phyloP scores from a whole-genome alignment of 176 grass and related monocot genomes.

The Bolboschoenus planiculmis region DNA sequence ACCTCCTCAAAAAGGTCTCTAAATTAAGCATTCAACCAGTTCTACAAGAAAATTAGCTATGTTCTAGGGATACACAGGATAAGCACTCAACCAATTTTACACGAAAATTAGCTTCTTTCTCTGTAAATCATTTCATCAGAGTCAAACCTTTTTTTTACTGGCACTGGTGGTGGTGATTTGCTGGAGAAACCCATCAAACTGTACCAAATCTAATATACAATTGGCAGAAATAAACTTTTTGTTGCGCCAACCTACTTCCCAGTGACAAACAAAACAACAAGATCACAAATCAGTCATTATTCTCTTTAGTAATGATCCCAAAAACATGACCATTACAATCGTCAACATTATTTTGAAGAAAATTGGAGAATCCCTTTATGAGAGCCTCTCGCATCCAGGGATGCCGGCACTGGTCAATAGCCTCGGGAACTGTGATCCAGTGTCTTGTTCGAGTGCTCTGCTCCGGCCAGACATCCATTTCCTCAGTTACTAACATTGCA shows the following conservation, averaged over 20 bases:
- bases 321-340: not conserved
- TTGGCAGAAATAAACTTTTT: not conserved
- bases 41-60: not conserved
- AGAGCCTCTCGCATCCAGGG: constrained; percentile 84
- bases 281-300: not conserved
- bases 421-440: constrained; percentile 70
- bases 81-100: not conserved
- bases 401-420: constrained; percentile 53
- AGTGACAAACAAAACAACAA: not conserved
- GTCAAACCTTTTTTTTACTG: not conserved
- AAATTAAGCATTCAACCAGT: not conserved
- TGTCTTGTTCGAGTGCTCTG: constrained; percentile 76
- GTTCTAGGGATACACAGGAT: not conserved
- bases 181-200: not conserved
- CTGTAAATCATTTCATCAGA: not conserved
- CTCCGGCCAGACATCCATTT: constrained; percentile 75
- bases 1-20: not conserved
- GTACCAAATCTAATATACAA: not conserved
- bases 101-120: not conserved
- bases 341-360: not conserved
- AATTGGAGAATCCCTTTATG: constrained; percentile 45
- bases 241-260: not conserved
- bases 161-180: not conserved
- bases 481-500: constrained; percentile 74
- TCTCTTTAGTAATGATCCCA: not conserved